A percentile compares a stretch with the other conserved stretches of the same genome.
phyloP scores from a whole-genome alignment of 2,329 filamentous ascomycete genomes.

The Proliferodiscus dingleyae region DNA sequence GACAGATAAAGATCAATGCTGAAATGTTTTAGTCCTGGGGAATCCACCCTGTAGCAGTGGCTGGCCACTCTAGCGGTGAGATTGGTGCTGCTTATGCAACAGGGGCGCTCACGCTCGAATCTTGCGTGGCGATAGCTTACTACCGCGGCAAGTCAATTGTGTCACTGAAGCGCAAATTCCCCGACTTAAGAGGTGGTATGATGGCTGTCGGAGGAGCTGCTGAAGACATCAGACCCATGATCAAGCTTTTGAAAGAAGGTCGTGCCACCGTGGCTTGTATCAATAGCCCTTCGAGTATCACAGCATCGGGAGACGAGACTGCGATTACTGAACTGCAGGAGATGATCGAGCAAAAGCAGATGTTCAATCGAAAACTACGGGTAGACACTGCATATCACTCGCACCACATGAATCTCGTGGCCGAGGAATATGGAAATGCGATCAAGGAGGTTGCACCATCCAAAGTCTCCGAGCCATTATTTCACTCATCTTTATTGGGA shows the following conservation, averaged over 20 bases:
- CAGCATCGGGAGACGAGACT: constrained; percentile 27
- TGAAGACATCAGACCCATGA: constrained; percentile 33
- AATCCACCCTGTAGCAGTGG: constrained; percentile 36
- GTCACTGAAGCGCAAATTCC: constrained; percentile 11
- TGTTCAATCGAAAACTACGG: constrained; percentile 28
- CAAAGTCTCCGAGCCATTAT: constrained; percentile 5
- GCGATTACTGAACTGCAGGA: constrained; percentile 26
- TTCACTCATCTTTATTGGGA: constrained; percentile 25
- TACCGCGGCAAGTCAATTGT: constrained; percentile 32
- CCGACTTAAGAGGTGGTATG: constrained; percentile 43
- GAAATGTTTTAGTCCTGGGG: constrained; percentile 33
- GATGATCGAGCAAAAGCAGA: constrained; percentile 22
- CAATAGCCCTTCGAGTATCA: constrained; percentile 30
- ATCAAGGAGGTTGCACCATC: constrained; percentile 14
- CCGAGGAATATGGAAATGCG: constrained; percentile 21
- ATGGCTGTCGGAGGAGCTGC: constrained; percentile 42
- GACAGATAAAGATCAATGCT: background rate
- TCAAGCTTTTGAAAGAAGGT: constrained; percentile 25
- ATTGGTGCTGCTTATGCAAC: constrained; percentile 44
- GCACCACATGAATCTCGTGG: constrained; percentile 30
- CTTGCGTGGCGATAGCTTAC: constrained; percentile 43
- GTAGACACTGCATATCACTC: constrained; percentile 33
- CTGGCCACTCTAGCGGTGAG: constrained; percentile 45
- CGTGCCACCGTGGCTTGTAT: constrained; percentile 33
- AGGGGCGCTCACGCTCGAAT: constrained; percentile 31